These are phyloP conservation scores for Tricholoma sp. DNA, from an alignment of 768 basidiomycete species.

Conservation along the genomic window DNA sequence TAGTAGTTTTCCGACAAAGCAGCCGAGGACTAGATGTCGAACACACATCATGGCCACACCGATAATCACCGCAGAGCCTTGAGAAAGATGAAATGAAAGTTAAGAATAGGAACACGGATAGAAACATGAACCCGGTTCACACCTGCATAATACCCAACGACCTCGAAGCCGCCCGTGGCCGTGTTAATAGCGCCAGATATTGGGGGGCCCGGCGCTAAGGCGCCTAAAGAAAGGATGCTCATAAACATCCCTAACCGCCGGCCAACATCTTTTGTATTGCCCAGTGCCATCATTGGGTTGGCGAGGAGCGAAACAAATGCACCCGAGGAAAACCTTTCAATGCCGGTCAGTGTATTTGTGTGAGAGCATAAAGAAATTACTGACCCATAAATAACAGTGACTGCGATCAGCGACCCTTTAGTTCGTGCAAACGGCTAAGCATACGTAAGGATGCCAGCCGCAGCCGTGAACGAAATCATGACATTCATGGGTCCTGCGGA, in stretches of 20 bases:
- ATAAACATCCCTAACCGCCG: slow-evolving; percentile 61
- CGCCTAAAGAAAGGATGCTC: slow-evolving; percentile 56
- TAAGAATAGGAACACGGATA: neutral
- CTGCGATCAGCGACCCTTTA: slow-evolving; percentile 39
- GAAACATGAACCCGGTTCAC: neutral
- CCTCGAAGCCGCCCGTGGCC: slow-evolving; percentile 46
- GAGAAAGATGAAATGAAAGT: neutral
- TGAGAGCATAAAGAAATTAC: neutral
- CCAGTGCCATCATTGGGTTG: slow-evolving; percentile 58
- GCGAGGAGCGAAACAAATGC: slow-evolving; percentile 53
- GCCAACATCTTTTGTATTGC: slow-evolving; percentile 56
- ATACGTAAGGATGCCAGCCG: slow-evolving; percentile 56
- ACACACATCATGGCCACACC: slow-evolving; percentile 3
- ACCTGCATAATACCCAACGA: slow-evolving; percentile 36
- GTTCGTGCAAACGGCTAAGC: slow-evolving; percentile 62
- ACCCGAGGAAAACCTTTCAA: slow-evolving; percentile 52
- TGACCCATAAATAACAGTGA: slow-evolving; percentile 64
- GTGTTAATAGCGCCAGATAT: slow-evolving; percentile 66
- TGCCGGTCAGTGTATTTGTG: neutral
- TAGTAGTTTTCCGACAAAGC: neutral
- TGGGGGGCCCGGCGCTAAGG: slow-evolving; percentile 62
- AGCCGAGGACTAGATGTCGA: neutral
- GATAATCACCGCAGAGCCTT: neutral
- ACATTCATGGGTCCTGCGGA: slow-evolving; percentile 58
- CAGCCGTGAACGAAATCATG: slow-evolving; percentile 56